Conservation (phyloP, 768 basidiomycete genomes). For the Podaxis sp. region DNA sequence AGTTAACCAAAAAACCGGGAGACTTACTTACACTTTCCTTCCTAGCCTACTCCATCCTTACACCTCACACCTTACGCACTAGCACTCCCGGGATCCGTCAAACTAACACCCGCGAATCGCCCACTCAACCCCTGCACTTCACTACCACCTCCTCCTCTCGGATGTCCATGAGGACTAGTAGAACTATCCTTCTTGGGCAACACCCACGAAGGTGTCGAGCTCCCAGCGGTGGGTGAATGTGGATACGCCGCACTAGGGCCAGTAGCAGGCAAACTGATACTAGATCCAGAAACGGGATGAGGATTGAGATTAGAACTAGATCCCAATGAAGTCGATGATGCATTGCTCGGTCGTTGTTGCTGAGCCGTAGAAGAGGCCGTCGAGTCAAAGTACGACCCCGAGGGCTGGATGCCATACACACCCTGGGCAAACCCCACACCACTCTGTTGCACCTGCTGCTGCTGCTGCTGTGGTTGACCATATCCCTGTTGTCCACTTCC, state of each 20-base stretch:
- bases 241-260: slow-evolving; percentile 11
- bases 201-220: slow-evolving; percentile 37
- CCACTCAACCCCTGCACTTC: neutral
- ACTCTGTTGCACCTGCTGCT: neutral
- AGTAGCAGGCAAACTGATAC: neutral
- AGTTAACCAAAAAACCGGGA: no score
- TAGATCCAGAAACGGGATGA: neutral
- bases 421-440: neutral
- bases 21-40: neutral
- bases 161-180: neutral
- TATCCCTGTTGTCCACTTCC: slow-evolving; percentile 13
- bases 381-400: neutral
- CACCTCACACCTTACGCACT: neutral
- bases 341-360: slow-evolving; percentile 14
- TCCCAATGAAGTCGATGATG: slow-evolving; percentile 6
- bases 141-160: neutral
- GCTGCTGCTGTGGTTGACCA: slow-evolving; percentile 15
- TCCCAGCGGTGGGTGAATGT: slow-evolving; percentile 11
- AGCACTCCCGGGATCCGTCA: slow-evolving; percentile 8
- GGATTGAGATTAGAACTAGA: neutral
- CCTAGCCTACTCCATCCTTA: neutral
- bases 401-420: slow-evolving; percentile 8
- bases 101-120: slow-evolving; percentile 4
- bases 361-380: neutral
- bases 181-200: slow-evolving; percentile 34